Evolutionary conservation across 2,329 filamentous ascomycete species (phyloP), one percentile per base, ranked within the genome.

Genomic region (Didymella keratinophila): DNA sequence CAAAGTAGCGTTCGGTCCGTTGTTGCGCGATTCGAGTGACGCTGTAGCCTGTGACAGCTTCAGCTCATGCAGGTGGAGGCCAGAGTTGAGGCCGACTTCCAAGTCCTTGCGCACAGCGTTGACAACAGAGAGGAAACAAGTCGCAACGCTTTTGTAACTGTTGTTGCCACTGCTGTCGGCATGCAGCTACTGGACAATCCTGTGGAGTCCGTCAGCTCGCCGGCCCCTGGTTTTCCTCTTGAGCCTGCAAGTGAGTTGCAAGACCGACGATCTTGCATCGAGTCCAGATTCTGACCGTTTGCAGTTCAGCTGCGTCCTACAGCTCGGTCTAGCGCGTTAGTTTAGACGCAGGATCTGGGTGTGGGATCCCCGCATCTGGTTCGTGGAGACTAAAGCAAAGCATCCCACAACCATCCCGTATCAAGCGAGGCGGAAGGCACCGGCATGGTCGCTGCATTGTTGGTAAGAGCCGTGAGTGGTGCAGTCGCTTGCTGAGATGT

Each of bases 271-370:
- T 16, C 16, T 21, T 39, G 41, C 45, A 50, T 58, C 14, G 41
- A 47, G 45, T 51, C 56, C 32, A 58, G 46, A 37, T 30, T 9
- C 45, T 53, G 45, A 21, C 25, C 32, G 56, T 42, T 51, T 50
- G 36, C 50, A 58, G 56, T 50, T 58, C 37, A 53, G 56, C 44
- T 54, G 56, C 49, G 43, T 53, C 9, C 27, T 46, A 37, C 50
- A 50, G 49, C 50, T 45, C 12, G 20, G 50, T 27, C 50, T 54
- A 54, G 41, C 21, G 56, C n/a, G 39, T 34, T 50, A 50, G 56
- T 53, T 45, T 50, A 43, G 41, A 41, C 10, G 45, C 50, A 34
- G 5, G 18, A 42, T 54, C 34, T 32, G 43, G 45, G 10, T 27
- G 44, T 34, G 14, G 9, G 21, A 23, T 52, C 49, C 50, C 50